Evolutionary conservation across 805 yeast genomes (phyloP).

Genomic region (Saccharomyces paradoxus): DNA sequence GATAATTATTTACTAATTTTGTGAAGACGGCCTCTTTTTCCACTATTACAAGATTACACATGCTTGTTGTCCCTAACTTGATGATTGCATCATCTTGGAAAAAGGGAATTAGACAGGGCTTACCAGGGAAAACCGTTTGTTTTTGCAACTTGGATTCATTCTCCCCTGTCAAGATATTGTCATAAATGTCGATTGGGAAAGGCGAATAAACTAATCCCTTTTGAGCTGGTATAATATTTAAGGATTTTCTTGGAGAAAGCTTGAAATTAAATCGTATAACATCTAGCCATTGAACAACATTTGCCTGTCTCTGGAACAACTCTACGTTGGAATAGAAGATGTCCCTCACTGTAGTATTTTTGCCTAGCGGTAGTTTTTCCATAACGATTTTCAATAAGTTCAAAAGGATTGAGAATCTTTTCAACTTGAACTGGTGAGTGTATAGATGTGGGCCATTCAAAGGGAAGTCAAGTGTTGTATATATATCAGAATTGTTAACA

Average conservation of each 20-base stretch:
- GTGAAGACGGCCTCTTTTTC: slow-evolving; percentile 50
- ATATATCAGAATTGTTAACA: slow-evolving; percentile 2
- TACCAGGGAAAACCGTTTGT: slow-evolving; percentile 1
- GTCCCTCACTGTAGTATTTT: slow-evolving; percentile 38
- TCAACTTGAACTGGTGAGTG: not conserved
- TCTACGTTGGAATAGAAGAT: slow-evolving; percentile 55
- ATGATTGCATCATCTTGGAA: slow-evolving; percentile 19
- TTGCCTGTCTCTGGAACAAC: slow-evolving; percentile 39
- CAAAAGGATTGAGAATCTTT: slow-evolving; percentile 12
- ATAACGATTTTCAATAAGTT: slow-evolving; percentile 13
- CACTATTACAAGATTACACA: slow-evolving; percentile 28
- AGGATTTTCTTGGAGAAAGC: slow-evolving; percentile 26
- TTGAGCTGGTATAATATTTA: slow-evolving; percentile 50
- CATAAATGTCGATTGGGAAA: not conserved
- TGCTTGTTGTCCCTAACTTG: slow-evolving; percentile 2
- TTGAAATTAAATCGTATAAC: slow-evolving; percentile 34
- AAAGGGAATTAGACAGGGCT: slow-evolving; percentile 35
- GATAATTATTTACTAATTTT: slow-evolving; percentile 17
- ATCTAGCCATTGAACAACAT: slow-evolving; percentile 36
- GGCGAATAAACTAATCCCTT: slow-evolving; percentile 45
- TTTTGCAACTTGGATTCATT: not conserved
- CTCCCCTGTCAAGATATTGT: not conserved
- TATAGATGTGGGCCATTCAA: slow-evolving; percentile 1
- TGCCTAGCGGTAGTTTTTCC: slow-evolving; percentile 1
- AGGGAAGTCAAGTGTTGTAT: slow-evolving; percentile 8